Evolutionary conservation across 129 eudicot genomes (phyloP).

Genomic region (Silybum marianum): DNA sequence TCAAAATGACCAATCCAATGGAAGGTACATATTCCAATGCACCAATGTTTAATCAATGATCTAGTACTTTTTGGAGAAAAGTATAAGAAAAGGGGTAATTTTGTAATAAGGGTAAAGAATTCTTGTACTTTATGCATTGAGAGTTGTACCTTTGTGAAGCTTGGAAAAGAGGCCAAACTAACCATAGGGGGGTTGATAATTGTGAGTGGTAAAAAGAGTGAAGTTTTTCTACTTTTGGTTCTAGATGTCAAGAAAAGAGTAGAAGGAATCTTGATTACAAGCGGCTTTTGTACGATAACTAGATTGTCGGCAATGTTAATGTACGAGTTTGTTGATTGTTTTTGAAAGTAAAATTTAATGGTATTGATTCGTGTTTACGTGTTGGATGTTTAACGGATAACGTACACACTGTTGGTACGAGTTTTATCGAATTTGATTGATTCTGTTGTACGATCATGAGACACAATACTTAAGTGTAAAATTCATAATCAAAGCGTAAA

Average conservation of each 20-base stretch:
- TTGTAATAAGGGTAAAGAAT: background rate
- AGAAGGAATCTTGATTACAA: slow-evolving; percentile 58
- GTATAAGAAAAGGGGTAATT: background rate
- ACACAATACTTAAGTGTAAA: background rate
- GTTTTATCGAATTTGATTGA: background rate
- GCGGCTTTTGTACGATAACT: background rate
- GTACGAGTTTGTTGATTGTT: background rate
- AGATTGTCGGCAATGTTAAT: background rate
- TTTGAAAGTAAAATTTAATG: background rate
- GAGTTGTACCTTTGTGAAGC: slow-evolving; percentile 17
- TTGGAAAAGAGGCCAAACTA: slow-evolving; percentile 23
- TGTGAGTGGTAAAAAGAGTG: slow-evolving; percentile 15
- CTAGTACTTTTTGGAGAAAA: background rate
- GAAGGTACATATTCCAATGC: slow-evolving; percentile 24
- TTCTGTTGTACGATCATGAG: background rate
- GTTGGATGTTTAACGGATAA: background rate
- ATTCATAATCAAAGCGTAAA: background rate
- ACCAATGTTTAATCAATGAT: background rate
- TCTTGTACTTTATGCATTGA: slow-evolving; percentile 18
- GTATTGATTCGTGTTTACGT: background rate
- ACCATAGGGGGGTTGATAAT: slow-evolving; percentile 9
- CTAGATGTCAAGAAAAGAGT: slow-evolving; percentile 52
- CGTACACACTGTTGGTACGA: background rate
- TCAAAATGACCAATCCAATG: slow-evolving; percentile 25
- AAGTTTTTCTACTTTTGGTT: slow-evolving; percentile 21